These are phyloP conservation scores for Syzygium jambos DNA, from an alignment of 345 rosid species.

Conservation along the genomic window DNA sequence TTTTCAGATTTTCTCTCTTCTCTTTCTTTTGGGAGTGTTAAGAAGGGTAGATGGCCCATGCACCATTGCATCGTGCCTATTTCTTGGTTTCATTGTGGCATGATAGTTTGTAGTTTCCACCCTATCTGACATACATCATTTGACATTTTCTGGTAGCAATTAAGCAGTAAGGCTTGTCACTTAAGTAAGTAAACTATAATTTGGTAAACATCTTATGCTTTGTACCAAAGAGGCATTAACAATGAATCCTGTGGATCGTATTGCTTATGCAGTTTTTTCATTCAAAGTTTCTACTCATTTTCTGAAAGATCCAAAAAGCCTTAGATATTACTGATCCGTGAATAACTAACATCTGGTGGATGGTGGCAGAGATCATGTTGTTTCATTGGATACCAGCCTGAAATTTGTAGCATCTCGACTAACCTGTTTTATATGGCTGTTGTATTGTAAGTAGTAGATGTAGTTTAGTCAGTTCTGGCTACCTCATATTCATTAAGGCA, in stretches of 20 bases:
- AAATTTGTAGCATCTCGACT: neutral
- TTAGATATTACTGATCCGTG: neutral
- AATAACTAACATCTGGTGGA: neutral
- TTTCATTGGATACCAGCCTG: neutral
- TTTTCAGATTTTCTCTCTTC: neutral
- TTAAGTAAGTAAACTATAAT: neutral
- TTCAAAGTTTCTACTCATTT: neutral
- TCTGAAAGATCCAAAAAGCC: neutral
- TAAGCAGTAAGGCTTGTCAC: neutral
- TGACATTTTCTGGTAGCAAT: neutral
- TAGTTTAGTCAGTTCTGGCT: neutral
- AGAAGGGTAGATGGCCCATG: neutral
- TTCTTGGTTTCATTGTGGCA: neutral
- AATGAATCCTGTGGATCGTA: neutral
- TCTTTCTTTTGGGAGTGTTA: neutral
- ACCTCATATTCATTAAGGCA: neutral
- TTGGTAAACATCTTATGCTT: neutral
- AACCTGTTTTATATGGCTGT: neutral
- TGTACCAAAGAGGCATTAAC: neutral
- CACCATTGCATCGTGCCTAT: neutral
- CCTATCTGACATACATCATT: neutral
- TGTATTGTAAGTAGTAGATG: neutral
- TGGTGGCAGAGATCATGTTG: neutral
- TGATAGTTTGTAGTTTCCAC: neutral
- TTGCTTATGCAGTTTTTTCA: neutral